Conservation (phyloP, 371 early-diverging fungal species). For the Mucor ambiguus region DNA sequence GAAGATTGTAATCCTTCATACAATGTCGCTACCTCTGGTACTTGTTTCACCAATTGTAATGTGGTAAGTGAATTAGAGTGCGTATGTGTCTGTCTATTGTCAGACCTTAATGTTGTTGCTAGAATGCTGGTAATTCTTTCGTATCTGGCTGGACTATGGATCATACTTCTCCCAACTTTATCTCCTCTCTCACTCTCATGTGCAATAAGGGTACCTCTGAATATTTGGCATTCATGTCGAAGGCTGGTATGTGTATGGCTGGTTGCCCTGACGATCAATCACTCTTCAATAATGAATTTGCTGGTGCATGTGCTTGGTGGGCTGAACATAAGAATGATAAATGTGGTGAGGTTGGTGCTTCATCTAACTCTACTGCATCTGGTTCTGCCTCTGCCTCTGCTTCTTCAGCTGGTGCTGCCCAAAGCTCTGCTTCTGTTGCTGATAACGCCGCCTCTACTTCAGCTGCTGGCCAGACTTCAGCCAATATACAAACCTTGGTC, state of each 20-base stretch:
- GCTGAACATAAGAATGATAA: conserved; percentile 22
- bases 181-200: conserved; percentile 32
- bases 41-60: conserved; percentile 35
- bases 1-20: conserved; percentile 39
- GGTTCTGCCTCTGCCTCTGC: neutral
- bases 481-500: neutral
- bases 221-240: conserved; percentile 38
- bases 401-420: neutral
- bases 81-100: neutral
- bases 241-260: conserved; percentile 41
- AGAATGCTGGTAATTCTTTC: conserved; percentile 16
- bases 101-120: neutral
- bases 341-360: conserved; percentile 4
- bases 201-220: conserved; percentile 29
- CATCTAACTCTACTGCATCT: conserved; percentile 4
- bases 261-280: conserved; percentile 24
- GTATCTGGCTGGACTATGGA: conserved; percentile 30
- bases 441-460: conserved; percentile 4
- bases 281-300: conserved; percentile 22
- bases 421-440: neutral
- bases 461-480: conserved; percentile 2
- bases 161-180: conserved; percentile 29
- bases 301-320: conserved; percentile 31
- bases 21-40: conserved; percentile 25
- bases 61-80: conserved; percentile 8